Conservation (phyloP, 1,139 yeast genomes). For the Barnettozyma hawaiiensis region DNA sequence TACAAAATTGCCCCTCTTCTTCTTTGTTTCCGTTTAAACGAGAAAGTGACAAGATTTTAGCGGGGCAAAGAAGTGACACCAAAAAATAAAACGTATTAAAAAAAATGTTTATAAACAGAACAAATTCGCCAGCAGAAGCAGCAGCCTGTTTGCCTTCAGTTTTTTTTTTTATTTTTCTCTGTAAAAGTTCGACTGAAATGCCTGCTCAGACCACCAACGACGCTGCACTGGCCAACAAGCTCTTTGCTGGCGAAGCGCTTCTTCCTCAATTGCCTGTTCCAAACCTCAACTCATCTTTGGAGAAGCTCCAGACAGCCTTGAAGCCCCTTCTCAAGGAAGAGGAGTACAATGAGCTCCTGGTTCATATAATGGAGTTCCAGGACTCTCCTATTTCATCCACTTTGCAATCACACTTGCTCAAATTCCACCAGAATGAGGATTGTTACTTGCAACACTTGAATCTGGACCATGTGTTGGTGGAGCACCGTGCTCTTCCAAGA, state of each 20-base stretch:
- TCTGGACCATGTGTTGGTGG: constrained; percentile 57
- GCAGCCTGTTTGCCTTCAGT: no score
- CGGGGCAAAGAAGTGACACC: constrained; percentile 4
- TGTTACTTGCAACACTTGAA: constrained; percentile 53
- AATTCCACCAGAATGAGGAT: constrained; percentile 37
- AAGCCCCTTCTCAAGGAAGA: constrained; percentile 38
- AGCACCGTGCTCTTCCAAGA: constrained; percentile 67
- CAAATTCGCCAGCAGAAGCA: not conserved
- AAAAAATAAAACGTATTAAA: no score
- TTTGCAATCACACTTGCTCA: constrained; percentile 49
- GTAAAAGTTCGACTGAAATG: no score
- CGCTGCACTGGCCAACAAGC: not conserved
- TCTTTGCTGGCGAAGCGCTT: constrained; percentile 5
- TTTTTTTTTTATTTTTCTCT: no score
- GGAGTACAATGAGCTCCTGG: constrained; percentile 11
- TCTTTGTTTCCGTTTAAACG: not conserved
- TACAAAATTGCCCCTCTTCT: not conserved
- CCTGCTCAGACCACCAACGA: constrained; percentile 4
- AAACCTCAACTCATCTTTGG: constrained; percentile 38
- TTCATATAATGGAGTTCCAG: constrained; percentile 42
- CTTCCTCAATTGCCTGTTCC: constrained; percentile 46
- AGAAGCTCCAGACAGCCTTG: constrained; percentile 43
- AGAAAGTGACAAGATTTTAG: not conserved
- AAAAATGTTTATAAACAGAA: not conserved
- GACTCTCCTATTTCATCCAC: constrained; percentile 36